Base-by-base conservation (phyloP, 768 basidiomycete species). In the Serendipita sp. region DNA sequence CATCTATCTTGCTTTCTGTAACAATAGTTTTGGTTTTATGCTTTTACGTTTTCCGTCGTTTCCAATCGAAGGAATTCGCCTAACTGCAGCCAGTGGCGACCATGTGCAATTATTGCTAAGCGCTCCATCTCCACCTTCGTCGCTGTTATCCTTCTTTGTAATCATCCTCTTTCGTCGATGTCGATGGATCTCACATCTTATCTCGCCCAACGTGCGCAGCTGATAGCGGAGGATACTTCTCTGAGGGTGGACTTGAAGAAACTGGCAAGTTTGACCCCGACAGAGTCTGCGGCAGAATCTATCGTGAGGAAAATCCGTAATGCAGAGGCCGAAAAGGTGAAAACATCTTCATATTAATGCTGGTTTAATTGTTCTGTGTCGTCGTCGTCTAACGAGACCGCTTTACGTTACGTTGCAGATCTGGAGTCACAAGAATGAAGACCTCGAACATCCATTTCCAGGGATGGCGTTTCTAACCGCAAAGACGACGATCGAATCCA, bases 401-500 rank as follows among this genome's bases (percentile, higher is more conserved):
- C 24, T 44, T 46, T 35, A n/a, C 15, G 3, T 47, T 56, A 37
- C 38, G 64, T 63, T 63, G 28, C 68, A 89, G 88, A 88, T 89
- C 68, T 90, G 87, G 80, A 73, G 76, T 65, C 88, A 89, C 69
- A 84, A 90, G 72, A 86, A 81, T 66, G 76, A 79, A 15, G 77
- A 77, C 3, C 75, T 83, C 53, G 80, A 78, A 3, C 82, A 88
- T 68, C 77, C 83, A 0, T 89, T 86, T 68, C 86, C 86, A 24
- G 88, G 88, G 47, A 88, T 88, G 86, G 85, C 83, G 68, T 89
- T 88, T 69, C 73, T 88, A 67, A 88, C 84, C 46, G 85, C 83
- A 47, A 80, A 78, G 69, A 72, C 70, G 48, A 78, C 84, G 48
- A 86, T 89, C 45, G 72, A 81, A 65, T 78, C 78, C 68, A 88